These are phyloP conservation scores for Zygosaccharomyces siamensis DNA, from an alignment of 805 yeast species.

Conservation along the genomic window DNA sequence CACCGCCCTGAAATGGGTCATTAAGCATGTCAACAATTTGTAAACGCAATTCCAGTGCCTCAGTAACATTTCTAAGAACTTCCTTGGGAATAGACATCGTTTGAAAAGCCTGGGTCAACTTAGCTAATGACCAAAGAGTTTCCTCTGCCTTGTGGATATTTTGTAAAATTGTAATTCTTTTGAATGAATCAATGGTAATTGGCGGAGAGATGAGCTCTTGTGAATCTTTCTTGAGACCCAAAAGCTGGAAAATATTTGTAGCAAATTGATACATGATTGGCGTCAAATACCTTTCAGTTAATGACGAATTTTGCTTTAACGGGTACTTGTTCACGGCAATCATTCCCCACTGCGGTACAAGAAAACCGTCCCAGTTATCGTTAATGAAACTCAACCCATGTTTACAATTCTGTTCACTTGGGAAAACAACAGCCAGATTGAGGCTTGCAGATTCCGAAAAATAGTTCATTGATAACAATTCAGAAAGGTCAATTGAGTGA, in stretches of 20 bases:
- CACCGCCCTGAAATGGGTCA: constrained; percentile 31
- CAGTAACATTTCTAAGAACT: constrained; percentile 54
- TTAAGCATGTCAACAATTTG: constrained; percentile 28
- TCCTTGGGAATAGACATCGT: constrained; percentile 80
- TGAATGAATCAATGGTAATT: constrained; percentile 61
- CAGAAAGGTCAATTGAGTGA: constrained; percentile 77
- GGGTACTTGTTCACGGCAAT: constrained; percentile 12
- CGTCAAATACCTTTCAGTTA: constrained; percentile 32
- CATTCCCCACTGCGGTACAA: constrained; percentile 38
- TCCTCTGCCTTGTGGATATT: constrained; percentile 60
- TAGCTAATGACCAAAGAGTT: constrained; percentile 67
- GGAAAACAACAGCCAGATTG: constrained; percentile 55
- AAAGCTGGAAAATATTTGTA: constrained; percentile 63
- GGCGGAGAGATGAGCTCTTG: constrained; percentile 44
- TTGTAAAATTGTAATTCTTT: constrained; percentile 52
- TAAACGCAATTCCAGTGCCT: constrained; percentile 43
- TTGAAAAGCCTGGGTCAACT: constrained; percentile 61
- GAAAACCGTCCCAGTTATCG: constrained; percentile 39
- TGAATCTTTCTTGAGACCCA: constrained; percentile 62
- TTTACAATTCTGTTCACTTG: constrained; percentile 23
- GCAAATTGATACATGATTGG: constrained; percentile 66
- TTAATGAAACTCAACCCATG: constrained; percentile 41
- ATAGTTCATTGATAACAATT: constrained; percentile 50
- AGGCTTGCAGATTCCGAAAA: constrained; percentile 59
- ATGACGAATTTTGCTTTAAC: constrained; percentile 6